Evolutionary conservation across 2,329 filamentous ascomycete species (phyloP).

Genomic region (Neophaeococcomyces mojaviensis): DNA sequence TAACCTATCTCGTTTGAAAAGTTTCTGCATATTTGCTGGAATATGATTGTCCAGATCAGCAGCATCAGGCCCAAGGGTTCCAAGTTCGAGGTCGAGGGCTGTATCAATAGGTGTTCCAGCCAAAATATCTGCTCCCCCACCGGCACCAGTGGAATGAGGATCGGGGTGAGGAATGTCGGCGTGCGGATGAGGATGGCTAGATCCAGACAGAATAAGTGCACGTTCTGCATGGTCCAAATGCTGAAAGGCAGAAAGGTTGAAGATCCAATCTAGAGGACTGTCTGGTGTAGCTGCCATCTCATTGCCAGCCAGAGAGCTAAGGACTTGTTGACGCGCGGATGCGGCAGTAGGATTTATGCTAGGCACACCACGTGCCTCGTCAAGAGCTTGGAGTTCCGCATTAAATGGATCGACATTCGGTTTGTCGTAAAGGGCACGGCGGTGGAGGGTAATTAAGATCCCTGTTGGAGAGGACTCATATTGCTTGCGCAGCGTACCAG

Average conservation of each 20-base stretch:
- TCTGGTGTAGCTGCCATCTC: slow-evolving; percentile 22
- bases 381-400: slow-evolving; percentile 66
- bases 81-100: slow-evolving; percentile 27
- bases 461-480: slow-evolving; percentile 50
- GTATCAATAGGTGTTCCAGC: slow-evolving; percentile 22
- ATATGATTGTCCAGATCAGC: background rate
- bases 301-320: too few relatives aligned
- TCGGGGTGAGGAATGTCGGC: too few relatives aligned
- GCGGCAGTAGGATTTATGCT: slow-evolving; percentile 24
- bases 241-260: slow-evolving; percentile 51
- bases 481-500: slow-evolving; percentile 44
- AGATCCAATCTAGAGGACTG: slow-evolving; percentile 65
- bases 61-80: slow-evolving; percentile 22
- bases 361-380: slow-evolving; percentile 46
- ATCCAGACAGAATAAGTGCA: slow-evolving; percentile 49
- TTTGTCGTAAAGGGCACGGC: slow-evolving; percentile 60
- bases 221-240: slow-evolving; percentile 59
- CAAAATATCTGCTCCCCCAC: slow-evolving; percentile 44
- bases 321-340: too few relatives aligned
- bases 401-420: slow-evolving; percentile 51
- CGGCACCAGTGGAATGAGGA: slow-evolving; percentile 32
- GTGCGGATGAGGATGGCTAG: slow-evolving; percentile 24
- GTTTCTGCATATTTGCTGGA: slow-evolving; percentile 33
- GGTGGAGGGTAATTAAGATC: slow-evolving; percentile 67
- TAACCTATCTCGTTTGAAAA: slow-evolving; percentile 41